Conservation (phyloP, 1,139 yeast species). For the Oligophagozyma castellii region DNA sequence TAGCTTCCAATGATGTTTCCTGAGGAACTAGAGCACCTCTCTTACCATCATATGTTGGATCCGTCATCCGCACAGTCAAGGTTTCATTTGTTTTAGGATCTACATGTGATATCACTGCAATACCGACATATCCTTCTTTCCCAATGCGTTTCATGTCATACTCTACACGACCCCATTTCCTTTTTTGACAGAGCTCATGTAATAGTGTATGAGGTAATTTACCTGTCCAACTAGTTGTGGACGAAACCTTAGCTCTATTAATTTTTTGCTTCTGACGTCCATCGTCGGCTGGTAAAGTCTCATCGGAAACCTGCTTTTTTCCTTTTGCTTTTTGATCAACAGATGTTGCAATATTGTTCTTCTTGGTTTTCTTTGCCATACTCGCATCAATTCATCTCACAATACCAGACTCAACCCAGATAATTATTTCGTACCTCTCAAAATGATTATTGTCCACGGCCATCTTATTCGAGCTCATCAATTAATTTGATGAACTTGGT, state of each 20-base stretch:
- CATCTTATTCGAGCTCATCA: no score
- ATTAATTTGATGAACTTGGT: no score
- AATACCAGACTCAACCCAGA: not conserved
- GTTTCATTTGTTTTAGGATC: constrained; percentile 71
- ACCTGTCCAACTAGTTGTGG: constrained; percentile 77
- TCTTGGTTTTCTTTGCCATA: constrained; percentile 2
- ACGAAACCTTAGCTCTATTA: constrained; percentile 36
- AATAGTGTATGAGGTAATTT: constrained; percentile 78
- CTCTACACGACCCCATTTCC: constrained; percentile 77
- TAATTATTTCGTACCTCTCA: not conserved
- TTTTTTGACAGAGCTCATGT: constrained; percentile 79
- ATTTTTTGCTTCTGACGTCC: constrained; percentile 12
- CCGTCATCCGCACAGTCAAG: constrained; percentile 45
- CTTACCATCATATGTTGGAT: constrained; percentile 34
- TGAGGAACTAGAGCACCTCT: constrained; percentile 40
- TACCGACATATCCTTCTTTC: constrained; percentile 45
- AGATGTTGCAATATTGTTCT: not conserved
- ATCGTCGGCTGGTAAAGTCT: constrained; percentile 7
- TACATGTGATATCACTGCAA: constrained; percentile 50
- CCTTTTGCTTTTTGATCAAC: constrained; percentile 7
- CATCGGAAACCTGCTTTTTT: constrained; percentile 11
- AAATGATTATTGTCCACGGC: not conserved
- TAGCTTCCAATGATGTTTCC: constrained; percentile 75
- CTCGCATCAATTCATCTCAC: no score
- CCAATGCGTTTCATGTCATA: constrained; percentile 48